These are phyloP conservation scores for Penicillium sp. DNA, from an alignment of 2,329 filamentous ascomycete genomes.

Conservation along the genomic window DNA sequence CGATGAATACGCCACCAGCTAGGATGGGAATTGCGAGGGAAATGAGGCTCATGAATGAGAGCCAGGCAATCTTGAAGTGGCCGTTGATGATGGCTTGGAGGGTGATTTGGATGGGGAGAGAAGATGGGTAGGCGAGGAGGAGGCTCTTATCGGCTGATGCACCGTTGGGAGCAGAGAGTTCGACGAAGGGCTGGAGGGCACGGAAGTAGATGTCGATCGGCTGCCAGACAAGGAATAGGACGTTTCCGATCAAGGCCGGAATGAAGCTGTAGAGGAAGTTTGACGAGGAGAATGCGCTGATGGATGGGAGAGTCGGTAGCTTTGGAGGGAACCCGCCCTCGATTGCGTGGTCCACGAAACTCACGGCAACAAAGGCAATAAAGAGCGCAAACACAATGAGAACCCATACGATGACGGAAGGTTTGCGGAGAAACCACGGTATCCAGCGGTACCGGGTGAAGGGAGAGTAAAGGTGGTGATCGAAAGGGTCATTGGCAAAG, in stretches of 20 bases:
- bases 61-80: constrained; percentile 61
- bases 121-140: constrained; percentile 59
- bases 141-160: constrained; percentile 58
- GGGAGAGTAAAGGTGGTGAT: constrained; percentile 55
- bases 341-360: constrained; percentile 71
- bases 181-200: constrained; percentile 59
- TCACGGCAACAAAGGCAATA: constrained; percentile 72
- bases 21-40: constrained; percentile 59
- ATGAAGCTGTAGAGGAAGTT: constrained; percentile 82
- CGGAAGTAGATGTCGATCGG: constrained; percentile 64
- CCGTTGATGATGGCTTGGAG: constrained; percentile 55
- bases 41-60: constrained; percentile 57
- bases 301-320: constrained; percentile 62
- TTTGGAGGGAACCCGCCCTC: constrained; percentile 70
- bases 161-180: constrained; percentile 55
- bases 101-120: constrained; percentile 56
- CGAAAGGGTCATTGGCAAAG: constrained; percentile 48
- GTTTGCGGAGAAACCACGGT: constrained; percentile 73
- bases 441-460: constrained; percentile 66
- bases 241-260: constrained; percentile 59
- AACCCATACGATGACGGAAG: constrained; percentile 66
- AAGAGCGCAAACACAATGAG: constrained; percentile 64
- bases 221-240: constrained; percentile 62
- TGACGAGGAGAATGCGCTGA: constrained; percentile 74
- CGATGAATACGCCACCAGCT: constrained; percentile 64